Base-by-base conservation (phyloP, 2,329 filamentous ascomycete genomes). In the Fusarium ambrosium region DNA sequence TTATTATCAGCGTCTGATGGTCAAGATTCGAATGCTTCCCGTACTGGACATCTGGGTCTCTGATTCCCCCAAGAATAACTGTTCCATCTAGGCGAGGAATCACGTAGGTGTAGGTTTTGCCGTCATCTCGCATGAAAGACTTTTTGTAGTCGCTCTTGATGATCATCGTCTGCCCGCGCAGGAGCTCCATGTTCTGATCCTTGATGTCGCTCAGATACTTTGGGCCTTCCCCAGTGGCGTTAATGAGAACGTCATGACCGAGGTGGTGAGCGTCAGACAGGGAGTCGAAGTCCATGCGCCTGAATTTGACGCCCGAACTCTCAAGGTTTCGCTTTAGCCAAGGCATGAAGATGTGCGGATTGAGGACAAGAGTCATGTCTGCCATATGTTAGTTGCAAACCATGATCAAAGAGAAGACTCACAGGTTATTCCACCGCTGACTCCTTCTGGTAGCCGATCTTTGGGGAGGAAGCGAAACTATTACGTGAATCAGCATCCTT, bases 241-340 rank as follows among this genome's bases (percentile, higher is more conserved):
- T 75, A 16, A 75, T 62, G 13, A 75, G 67, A 14, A 75, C 29
- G 20, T 75, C 68, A 20, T 74, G 73, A 6, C 68, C 71, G 6
- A 74, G n/a, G n/a, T 55, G 53, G 4, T 53, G 43, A 6, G 70
- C 56, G 6, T 73, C 71, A 9, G 37, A 48, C 18, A 75, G 48
- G 0, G 71, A 68, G 2, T 51, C 29, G n/a, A 75, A 45, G 6
- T 39, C 53, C 43, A 58, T 45, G 8, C 73, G 60, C 27, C 51
- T 41, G 51, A 75, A 75, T 7, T 24, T 64, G 27, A 75, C 66
- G 1, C 73, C 73, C 4, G 27, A 39, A 9, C 37, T 22, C 56
- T 72, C 66, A 6, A 75, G 71, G 1, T 62, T 45, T 6, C 27
- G 13, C 22, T 62, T 48, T 16, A 74, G 41, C 71, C 71, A 74